These are phyloP conservation scores for Canavalia ensiformis DNA, from an alignment of 306 rosid genomes.

Conservation along the genomic window DNA sequence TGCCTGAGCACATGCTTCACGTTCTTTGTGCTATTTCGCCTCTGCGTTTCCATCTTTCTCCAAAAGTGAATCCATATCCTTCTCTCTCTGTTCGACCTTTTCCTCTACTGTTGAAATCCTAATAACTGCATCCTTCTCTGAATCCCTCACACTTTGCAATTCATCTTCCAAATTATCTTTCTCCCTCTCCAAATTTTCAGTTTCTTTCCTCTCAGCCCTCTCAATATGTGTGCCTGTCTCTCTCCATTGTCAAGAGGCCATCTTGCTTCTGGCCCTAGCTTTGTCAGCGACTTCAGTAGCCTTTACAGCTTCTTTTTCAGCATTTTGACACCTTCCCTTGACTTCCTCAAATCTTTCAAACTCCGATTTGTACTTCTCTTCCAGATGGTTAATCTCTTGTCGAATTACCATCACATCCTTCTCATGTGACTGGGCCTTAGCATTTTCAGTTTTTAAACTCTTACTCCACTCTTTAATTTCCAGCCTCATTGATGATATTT, in stretches of 20 bases:
- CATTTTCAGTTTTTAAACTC: slow-evolving; percentile 65
- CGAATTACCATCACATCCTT: slow-evolving; percentile 68
- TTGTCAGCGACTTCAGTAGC: slow-evolving; percentile 80
- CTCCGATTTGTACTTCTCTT: slow-evolving; percentile 72
- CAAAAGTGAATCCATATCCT: slow-evolving; percentile 72
- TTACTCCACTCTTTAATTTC: slow-evolving; percentile 64
- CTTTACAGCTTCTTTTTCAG: slow-evolving; percentile 74
- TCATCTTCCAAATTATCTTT: slow-evolving; percentile 60
- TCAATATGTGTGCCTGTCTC: slow-evolving; percentile 72
- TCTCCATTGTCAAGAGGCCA: slow-evolving; percentile 80
- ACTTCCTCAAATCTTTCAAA: slow-evolving; percentile 73
- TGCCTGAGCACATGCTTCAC: slow-evolving; percentile 83
- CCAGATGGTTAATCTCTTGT: slow-evolving; percentile 77
- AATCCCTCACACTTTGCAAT: slow-evolving; percentile 57
- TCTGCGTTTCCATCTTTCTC: slow-evolving; percentile 66
- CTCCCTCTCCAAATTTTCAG: slow-evolving; percentile 71
- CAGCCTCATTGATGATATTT: slow-evolving; percentile 63
- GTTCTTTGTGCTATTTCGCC: slow-evolving; percentile 72
- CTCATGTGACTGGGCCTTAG: slow-evolving; percentile 74
- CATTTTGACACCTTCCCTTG: slow-evolving; percentile 70
- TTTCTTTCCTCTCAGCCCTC: slow-evolving; percentile 75
- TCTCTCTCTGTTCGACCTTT: slow-evolving; percentile 80
- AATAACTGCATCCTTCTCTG: slow-evolving; percentile 67
- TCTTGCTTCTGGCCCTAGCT: slow-evolving; percentile 72
- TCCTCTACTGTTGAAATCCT: slow-evolving; percentile 67